Evolutionary conservation across 1,284 basidiomycete genomes (phyloP).

Genomic region (Binderoboletus segoi): DNA sequence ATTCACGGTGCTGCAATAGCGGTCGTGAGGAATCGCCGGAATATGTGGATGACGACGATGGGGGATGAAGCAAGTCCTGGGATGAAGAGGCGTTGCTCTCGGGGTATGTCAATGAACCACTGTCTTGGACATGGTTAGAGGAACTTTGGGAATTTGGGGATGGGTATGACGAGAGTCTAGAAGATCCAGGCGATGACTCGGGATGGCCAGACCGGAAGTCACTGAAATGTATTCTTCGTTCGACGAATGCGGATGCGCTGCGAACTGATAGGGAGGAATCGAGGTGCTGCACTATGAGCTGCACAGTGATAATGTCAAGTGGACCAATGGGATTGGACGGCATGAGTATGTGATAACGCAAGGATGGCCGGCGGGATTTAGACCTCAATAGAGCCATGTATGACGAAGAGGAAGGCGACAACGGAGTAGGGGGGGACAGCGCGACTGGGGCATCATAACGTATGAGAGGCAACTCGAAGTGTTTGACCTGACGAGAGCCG

Average conservation of each 20-base stretch:
- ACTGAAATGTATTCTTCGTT: constrained; percentile 55
- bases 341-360: constrained; percentile 51
- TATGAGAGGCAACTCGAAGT: constrained; percentile 66
- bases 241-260: constrained; percentile 54
- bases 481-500: constrained; percentile 65
- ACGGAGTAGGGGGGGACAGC: constrained; percentile 33
- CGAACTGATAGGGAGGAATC: constrained; percentile 54
- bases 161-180: constrained; percentile 25
- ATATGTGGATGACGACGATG: constrained; percentile 40
- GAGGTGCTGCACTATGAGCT: constrained; percentile 49
- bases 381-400: constrained; percentile 42
- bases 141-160: constrained; percentile 22
- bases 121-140: constrained; percentile 16
- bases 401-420: constrained; percentile 36
- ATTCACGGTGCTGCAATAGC: constrained; percentile 28
- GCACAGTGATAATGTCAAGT: constrained; percentile 57
- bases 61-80: constrained; percentile 27
- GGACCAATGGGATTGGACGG: constrained; percentile 56
- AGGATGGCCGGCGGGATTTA: constrained; percentile 48
- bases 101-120: constrained; percentile 2
- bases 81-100: constrained; percentile 24
- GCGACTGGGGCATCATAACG: constrained; percentile 59
- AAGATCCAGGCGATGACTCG: constrained; percentile 23
- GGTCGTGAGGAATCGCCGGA: constrained; percentile 41
- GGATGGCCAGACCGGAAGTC: constrained; percentile 38